These are phyloP conservation scores for Alternaria conjuncta DNA, from an alignment of 2,329 filamentous ascomycete genomes.

Conservation along the genomic window DNA sequence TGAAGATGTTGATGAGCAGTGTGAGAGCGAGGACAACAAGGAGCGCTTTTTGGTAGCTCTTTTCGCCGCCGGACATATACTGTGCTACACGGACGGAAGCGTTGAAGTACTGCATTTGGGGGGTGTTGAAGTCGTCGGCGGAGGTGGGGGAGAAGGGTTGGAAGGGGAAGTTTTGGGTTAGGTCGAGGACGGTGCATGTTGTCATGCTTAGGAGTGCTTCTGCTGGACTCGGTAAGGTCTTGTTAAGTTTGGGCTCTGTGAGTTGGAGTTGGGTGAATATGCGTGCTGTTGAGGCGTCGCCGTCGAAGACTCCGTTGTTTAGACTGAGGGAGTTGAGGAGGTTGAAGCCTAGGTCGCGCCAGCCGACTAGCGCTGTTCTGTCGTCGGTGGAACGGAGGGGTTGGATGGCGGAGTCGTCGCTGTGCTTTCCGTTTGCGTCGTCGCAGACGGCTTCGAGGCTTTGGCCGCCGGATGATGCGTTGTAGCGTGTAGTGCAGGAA, in stretches of 20 bases:
- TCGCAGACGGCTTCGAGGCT: slow-evolving; percentile 9
- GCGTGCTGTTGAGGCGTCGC: slow-evolving; percentile 8
- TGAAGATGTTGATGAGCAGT: slow-evolving; percentile 7
- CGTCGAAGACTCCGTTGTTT: slow-evolving; percentile 13
- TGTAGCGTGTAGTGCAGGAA: slow-evolving; percentile 11
- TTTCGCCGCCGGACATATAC: slow-evolving; percentile 15
- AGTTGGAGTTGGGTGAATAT: slow-evolving; percentile 11
- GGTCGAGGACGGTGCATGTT: slow-evolving; percentile 8
- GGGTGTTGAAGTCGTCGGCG: not conserved
- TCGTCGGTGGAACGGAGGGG: not conserved
- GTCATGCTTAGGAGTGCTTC: slow-evolving; percentile 2
- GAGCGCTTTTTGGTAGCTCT: slow-evolving; percentile 7
- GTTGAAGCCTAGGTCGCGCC: slow-evolving; percentile 7
- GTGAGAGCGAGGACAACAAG: slow-evolving; percentile 6
- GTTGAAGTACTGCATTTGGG: slow-evolving; percentile 6
- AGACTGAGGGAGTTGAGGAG: slow-evolving; percentile 12
- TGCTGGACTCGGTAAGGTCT: slow-evolving; percentile 2
- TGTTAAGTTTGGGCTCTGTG: not conserved
- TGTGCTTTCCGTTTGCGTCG: not conserved
- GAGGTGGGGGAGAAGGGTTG: not conserved
- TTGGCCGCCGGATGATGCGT: slow-evolving; percentile 9
- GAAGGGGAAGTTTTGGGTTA: slow-evolving; percentile 10
- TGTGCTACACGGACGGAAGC: slow-evolving; percentile 12
- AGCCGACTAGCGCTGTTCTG: not conserved
- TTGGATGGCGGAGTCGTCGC: not conserved